These are phyloP conservation scores for Polysphondylium violaceum DNA, from an alignment of 78 protist genomes.

Conservation along the genomic window DNA sequence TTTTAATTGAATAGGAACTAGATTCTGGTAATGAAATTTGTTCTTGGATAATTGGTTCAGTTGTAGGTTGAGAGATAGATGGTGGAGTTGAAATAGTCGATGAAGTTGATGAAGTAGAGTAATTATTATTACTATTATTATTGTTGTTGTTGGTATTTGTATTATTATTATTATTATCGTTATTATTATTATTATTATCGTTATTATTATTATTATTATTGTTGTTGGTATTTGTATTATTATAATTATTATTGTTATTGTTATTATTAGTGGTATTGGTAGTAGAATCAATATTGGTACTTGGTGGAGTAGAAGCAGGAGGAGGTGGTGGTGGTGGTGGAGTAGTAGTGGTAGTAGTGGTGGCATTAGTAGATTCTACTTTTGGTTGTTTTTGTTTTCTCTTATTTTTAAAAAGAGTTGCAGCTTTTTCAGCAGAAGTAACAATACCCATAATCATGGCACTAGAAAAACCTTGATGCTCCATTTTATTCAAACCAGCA, in stretches of 20 bases:
- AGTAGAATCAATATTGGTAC: neutral
- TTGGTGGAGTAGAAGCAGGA: neutral
- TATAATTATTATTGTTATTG: neutral
- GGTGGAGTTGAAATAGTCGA: neutral
- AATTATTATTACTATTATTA: neutral
- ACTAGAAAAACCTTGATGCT: slow-evolving; percentile 75
- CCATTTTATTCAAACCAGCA: slow-evolving; percentile 82
- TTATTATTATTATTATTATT: neutral
- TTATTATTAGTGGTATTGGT: neutral
- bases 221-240: neutral
- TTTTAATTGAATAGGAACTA: neutral
- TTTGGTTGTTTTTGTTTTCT: neutral
- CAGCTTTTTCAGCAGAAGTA: slow-evolving; percentile 81
- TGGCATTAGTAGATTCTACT: neutral
- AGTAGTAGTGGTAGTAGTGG: neutral
- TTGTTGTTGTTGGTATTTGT: neutral
- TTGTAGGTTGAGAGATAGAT: neutral
- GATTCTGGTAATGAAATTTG: neutral
- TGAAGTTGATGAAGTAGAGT: neutral
- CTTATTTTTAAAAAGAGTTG: slow-evolving; percentile 40
- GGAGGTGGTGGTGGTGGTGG: neutral
- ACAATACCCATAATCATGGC: slow-evolving; percentile 84
- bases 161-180: neutral
- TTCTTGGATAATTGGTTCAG: neutral
- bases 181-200: neutral